Evolutionary conservation across 2,329 filamentous ascomycete genomes (phyloP).

Genomic region (Microcera coccophila): DNA sequence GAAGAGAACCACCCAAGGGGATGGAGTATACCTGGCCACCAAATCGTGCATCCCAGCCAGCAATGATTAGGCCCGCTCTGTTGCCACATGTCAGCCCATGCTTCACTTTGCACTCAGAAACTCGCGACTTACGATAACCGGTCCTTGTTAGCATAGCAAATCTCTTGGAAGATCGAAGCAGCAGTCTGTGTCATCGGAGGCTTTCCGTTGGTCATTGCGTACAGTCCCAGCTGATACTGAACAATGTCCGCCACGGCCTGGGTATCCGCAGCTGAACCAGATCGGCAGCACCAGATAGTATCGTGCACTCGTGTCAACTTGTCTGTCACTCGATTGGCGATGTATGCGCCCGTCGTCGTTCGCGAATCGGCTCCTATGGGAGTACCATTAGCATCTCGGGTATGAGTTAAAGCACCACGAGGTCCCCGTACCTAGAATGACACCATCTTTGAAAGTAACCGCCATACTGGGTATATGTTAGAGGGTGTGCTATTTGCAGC

Average conservation of each 20-base stretch:
- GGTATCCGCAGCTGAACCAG: slow-evolving; percentile 93
- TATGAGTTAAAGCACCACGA: not conserved
- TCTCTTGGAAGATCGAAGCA: slow-evolving; percentile 92
- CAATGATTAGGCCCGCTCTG: slow-evolving; percentile 95
- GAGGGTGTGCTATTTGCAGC: slow-evolving; percentile 24
- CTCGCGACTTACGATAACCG: slow-evolving; percentile 65
- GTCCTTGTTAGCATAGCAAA: slow-evolving; percentile 98
- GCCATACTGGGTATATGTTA: slow-evolving; percentile 69
- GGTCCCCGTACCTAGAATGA: slow-evolving; percentile 69
- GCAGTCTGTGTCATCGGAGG: slow-evolving; percentile 91
- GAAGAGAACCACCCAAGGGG: slow-evolving; percentile 89
- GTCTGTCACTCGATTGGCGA: slow-evolving; percentile 98
- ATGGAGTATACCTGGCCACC: slow-evolving; percentile 98
- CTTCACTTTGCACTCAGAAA: not conserved
- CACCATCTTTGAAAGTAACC: slow-evolving; percentile 97
- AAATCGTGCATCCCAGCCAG: slow-evolving; percentile 93
- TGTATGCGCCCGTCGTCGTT: slow-evolving; percentile 96
- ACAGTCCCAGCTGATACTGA: slow-evolving; percentile 91
- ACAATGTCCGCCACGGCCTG: slow-evolving; percentile 98
- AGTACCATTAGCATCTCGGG: slow-evolving; percentile 11
- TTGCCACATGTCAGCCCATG: slow-evolving; percentile 13
- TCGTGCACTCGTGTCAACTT: slow-evolving; percentile 98
- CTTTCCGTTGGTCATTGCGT: slow-evolving; percentile 85
- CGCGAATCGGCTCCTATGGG: slow-evolving; percentile 79
- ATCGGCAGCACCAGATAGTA: slow-evolving; percentile 99